Conservation (phyloP, 257 asterid genomes). For the Mitragyna speciosa region DNA sequence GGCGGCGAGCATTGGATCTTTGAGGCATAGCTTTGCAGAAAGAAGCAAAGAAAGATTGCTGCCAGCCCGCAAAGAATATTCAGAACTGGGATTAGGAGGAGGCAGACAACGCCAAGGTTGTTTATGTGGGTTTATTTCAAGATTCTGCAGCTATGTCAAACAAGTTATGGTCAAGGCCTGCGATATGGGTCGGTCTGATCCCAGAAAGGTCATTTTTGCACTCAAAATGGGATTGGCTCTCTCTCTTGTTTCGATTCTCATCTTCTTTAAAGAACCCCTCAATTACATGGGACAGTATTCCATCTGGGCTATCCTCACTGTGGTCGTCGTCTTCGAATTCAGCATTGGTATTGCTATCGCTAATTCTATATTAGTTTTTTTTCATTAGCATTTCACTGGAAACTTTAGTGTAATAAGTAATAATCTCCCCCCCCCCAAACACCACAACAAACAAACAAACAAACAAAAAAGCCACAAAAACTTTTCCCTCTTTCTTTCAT, state of each 20-base stretch:
- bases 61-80: slow-evolving; percentile 42
- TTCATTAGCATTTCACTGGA: no score
- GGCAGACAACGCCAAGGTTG: slow-evolving; percentile 29
- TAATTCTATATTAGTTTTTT: no score
- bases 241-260: slow-evolving; percentile 43
- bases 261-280: slow-evolving; percentile 48
- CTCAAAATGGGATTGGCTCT: slow-evolving; percentile 49
- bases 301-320: slow-evolving; percentile 56
- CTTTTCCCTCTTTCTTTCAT: no score
- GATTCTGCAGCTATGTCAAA: slow-evolving; percentile 16
- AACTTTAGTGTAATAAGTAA: no score
- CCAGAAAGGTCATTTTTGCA: slow-evolving; percentile 46
- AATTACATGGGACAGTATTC: slow-evolving; percentile 39
- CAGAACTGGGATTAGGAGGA: slow-evolving; percentile 44
- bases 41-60: slow-evolving; percentile 55
- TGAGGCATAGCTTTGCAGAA: slow-evolving; percentile 64
- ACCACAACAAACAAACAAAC: no score
- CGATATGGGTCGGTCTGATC: slow-evolving; percentile 50
- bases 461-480: no score
- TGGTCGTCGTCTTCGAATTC: slow-evolving; percentile 86
- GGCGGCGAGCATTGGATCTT: slow-evolving; percentile 57
- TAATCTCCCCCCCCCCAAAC: no score
- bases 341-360: slow-evolving; percentile 58
- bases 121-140: slow-evolving; percentile 24
- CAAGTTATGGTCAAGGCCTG: slow-evolving; percentile 20